These are phyloP conservation scores for Fusarium ramigenum DNA, from an alignment of 2,329 filamentous ascomycete species.

Conservation along the genomic window DNA sequence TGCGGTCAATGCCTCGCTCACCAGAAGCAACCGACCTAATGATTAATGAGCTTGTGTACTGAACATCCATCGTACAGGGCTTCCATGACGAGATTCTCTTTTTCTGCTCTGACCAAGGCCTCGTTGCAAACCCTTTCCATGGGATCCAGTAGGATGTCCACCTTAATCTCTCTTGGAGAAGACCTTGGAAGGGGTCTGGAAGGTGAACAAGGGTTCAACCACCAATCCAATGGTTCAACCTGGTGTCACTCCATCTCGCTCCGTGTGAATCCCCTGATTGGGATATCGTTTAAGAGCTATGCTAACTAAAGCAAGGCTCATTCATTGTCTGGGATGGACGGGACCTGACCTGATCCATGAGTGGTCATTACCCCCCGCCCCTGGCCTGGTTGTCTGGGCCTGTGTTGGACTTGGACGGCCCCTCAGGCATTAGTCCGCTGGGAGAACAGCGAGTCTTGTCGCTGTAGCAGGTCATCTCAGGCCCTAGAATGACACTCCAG, in stretches of 20 bases:
- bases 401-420: conserved; percentile 17
- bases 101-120: conserved; percentile 7
- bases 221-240: conserved; percentile 29
- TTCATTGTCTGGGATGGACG: conserved; percentile 31
- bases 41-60: not conserved
- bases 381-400: not conserved
- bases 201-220: conserved; percentile 22
- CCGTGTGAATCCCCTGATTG: conserved; percentile 27
- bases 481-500: conserved; percentile 1
- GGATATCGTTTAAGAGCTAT: conserved; percentile 21
- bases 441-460: conserved; percentile 7
- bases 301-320: conserved; percentile 19
- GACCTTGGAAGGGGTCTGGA: conserved; percentile 31
- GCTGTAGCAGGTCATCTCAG: conserved; percentile 4
- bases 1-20: conserved; percentile 9
- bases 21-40: not conserved
- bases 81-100: conserved; percentile 26
- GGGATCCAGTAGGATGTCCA: conserved; percentile 30
- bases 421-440: conserved; percentile 7
- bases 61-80: conserved; percentile 4
- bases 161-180: conserved; percentile 36
- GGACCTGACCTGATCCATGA: conserved; percentile 18
- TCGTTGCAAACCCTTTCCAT: conserved; percentile 25
- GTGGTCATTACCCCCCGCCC: conserved; percentile 5
- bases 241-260: conserved; percentile 33